These are phyloP conservation scores for Agrocybe chaxingu DNA, from an alignment of 768 basidiomycete genomes.

Conservation along the genomic window DNA sequence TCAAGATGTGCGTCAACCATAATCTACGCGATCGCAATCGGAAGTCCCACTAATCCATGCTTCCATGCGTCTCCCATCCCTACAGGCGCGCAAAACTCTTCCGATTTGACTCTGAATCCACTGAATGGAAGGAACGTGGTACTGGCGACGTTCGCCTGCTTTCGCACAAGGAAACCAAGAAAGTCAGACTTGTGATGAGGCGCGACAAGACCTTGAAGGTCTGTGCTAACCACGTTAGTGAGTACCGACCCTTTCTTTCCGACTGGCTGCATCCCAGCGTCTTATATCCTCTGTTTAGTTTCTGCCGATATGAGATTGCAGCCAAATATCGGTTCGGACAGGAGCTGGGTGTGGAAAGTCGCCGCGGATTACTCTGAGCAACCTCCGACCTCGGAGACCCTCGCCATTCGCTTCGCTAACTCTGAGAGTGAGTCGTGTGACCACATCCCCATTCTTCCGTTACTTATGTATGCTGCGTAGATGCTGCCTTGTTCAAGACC, in stretches of 20 bases:
- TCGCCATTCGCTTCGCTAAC: constrained; percentile 98
- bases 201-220: constrained; percentile 99
- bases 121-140: constrained; percentile 98
- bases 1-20: constrained; percentile 83
- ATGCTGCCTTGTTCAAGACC: constrained; percentile 85
- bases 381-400: constrained; percentile 88
- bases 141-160: constrained; percentile 95
- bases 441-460: neutral
- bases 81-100: constrained; percentile 96
- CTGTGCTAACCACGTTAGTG: constrained; percentile 96
- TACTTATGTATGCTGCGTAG: constrained; percentile 29
- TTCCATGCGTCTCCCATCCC: constrained; percentile 6
- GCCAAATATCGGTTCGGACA: constrained; percentile 97
- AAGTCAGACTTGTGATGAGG: constrained; percentile 96
- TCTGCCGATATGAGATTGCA: constrained; percentile 88
- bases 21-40: constrained; percentile 33
- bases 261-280: neutral
- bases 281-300: constrained; percentile 44
- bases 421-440: constrained; percentile 70
- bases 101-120: constrained; percentile 74
- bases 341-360: constrained; percentile 99
- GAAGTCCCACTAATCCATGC: constrained; percentile 20
- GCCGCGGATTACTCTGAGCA: constrained; percentile 91
- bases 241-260: constrained; percentile 32
- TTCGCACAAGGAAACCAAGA: constrained; percentile 84